phyloP scores from a whole-genome alignment of 2,329 filamentous ascomycete genomes.

The Periconia sp. region DNA sequence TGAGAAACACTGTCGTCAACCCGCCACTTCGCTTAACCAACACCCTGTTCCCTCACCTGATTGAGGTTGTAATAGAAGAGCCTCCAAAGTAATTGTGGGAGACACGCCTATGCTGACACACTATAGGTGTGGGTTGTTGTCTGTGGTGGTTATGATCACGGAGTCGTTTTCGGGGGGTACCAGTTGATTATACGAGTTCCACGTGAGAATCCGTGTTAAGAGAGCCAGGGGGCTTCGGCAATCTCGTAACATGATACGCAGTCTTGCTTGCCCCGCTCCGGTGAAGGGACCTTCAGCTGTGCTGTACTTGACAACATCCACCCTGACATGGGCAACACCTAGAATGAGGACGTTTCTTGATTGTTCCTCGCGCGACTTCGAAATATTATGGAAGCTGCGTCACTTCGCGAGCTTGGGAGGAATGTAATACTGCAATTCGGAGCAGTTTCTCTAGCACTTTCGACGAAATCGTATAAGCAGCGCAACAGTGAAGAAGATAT shows the following conservation, averaged over 20 bases:
- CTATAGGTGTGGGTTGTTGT: too few relatives aligned
- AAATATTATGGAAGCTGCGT: neutral
- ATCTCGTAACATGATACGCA: too few relatives aligned
- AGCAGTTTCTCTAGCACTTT: neutral
- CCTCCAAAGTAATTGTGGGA: too few relatives aligned
- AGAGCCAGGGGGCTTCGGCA: too few relatives aligned
- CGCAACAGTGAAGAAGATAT: neutral
- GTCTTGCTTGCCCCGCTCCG: neutral
- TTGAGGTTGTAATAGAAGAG: too few relatives aligned
- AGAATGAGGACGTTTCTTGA: neutral
- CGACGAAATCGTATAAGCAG: neutral
- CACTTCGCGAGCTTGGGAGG: neutral
- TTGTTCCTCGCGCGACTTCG: neutral
- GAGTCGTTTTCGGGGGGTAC: too few relatives aligned
- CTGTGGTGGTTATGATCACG: too few relatives aligned
- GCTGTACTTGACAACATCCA: neutral
- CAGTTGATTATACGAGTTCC: too few relatives aligned
- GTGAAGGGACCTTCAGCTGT: neutral
- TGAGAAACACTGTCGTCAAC: neutral
- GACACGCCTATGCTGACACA: too few relatives aligned
- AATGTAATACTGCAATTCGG: neutral
- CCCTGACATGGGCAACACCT: neutral
- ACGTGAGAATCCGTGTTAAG: too few relatives aligned
- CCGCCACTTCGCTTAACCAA: neutral
- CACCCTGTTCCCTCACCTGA: neutral